Conservation (phyloP, 805 yeast genomes). For the Pichia sporocuriosa region DNA sequence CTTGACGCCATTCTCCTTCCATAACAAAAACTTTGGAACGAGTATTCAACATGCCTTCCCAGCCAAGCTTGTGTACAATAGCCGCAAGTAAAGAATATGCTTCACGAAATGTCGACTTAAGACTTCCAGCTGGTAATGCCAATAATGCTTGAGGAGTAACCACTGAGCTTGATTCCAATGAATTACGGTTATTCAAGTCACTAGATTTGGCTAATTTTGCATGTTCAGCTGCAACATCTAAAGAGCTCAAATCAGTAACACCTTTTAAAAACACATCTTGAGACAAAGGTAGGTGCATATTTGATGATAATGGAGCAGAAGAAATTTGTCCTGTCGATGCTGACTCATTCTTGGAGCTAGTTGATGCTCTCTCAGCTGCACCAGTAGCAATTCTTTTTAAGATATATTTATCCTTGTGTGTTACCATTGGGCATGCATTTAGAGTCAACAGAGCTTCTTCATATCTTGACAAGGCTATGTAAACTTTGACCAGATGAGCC, state of each 20-base stretch:
- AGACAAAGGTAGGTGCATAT: conserved; percentile 70
- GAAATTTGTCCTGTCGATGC: too few relatives aligned
- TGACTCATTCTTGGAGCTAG: background rate
- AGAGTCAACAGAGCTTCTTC: conserved; percentile 67
- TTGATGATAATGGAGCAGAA: conserved; percentile 35
- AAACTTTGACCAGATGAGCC: conserved; percentile 59
- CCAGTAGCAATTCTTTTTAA: conserved; percentile 42
- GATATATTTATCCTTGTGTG: conserved; percentile 59
- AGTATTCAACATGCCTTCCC: conserved; percentile 58
- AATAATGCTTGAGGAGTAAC: conserved; percentile 38
- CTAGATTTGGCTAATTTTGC: conserved; percentile 37
- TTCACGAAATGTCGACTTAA: conserved; percentile 50
- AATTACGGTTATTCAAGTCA: background rate
- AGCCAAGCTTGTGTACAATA: conserved; percentile 60
- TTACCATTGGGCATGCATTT: conserved; percentile 78
- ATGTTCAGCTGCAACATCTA: conserved; percentile 61
- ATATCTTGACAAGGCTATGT: conserved; percentile 55
- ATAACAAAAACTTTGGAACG: conserved; percentile 64
- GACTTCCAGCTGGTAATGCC: conserved; percentile 62
- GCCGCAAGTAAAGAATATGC: conserved; percentile 59
- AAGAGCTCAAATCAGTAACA: conserved; percentile 60
- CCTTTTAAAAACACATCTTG: conserved; percentile 64
- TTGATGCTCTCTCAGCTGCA: background rate
- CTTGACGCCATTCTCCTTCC: conserved; percentile 46
- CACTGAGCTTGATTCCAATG: background rate